Conservation (phyloP, 148 eudicot genomes). For the Camellia sinensis region DNA sequence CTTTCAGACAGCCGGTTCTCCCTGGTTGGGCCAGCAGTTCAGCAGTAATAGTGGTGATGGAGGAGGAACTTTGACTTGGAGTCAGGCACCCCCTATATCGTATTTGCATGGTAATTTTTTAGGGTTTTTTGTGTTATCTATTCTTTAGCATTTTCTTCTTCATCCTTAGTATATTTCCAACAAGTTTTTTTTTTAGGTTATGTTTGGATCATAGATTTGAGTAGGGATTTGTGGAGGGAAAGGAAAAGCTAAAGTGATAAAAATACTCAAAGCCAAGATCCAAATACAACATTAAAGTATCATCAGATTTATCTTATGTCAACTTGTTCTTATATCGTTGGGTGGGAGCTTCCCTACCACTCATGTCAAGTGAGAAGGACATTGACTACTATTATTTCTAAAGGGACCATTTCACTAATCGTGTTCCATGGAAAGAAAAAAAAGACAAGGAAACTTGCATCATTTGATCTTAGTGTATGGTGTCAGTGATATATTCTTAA, state of each 20-base stretch:
- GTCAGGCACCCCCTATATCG: constrained; percentile 47
- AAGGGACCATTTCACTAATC: neutral
- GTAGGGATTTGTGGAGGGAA: too few relatives aligned
- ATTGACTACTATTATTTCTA: neutral
- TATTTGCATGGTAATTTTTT: constrained; percentile 54
- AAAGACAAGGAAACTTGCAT: neutral
- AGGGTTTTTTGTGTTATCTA: neutral
- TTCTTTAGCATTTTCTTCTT: neutral
- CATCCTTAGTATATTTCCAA: neutral
- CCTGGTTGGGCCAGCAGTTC: constrained; percentile 65
- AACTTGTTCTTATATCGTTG: neutral
- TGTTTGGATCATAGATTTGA: too few relatives aligned
- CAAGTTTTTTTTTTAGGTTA: neutral
- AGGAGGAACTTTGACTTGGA: constrained; percentile 41
- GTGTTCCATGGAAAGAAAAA: neutral
- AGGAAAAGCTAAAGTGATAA: too few relatives aligned
- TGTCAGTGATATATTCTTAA: neutral
- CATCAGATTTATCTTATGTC: neutral
- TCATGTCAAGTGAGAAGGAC: neutral
- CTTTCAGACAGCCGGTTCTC: constrained; percentile 45
- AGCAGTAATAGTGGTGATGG: constrained; percentile 36
- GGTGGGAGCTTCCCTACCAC: neutral
- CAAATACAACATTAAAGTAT: neutral
- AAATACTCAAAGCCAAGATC: too few relatives aligned
- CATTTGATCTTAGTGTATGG: neutral